Evolutionary conservation across 2,329 filamentous ascomycete species (phyloP).

Genomic region (Calcarisporium arbuscula): DNA sequence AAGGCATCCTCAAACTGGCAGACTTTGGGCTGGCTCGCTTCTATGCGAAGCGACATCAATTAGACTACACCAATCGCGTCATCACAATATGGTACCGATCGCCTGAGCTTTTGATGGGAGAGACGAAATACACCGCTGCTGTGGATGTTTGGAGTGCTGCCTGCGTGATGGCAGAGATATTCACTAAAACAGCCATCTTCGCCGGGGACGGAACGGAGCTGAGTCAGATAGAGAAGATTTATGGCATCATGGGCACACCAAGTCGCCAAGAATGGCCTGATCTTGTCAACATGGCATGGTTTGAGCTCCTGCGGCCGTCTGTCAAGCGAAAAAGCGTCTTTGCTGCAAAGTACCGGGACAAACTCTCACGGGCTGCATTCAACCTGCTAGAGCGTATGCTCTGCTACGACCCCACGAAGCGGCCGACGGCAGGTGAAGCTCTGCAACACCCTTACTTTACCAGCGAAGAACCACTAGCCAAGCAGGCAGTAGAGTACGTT

Average conservation of each 20-base stretch:
- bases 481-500: constrained; percentile 75
- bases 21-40: constrained; percentile 96
- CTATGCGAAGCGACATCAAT: constrained; percentile 83
- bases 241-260: constrained; percentile 83
- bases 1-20: constrained; percentile 83
- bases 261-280: constrained; percentile 80
- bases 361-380: constrained; percentile 72
- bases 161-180: constrained; percentile 94
- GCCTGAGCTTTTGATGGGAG: constrained; percentile 82
- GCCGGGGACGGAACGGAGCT: constrained; percentile 94
- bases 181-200: constrained; percentile 88
- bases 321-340: constrained; percentile 70
- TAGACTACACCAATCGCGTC: constrained; percentile 97
- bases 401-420: constrained; percentile 75
- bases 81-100: constrained; percentile 98
- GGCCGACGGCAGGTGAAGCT: constrained; percentile 78
- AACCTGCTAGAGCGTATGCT: constrained; percentile 82
- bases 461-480: constrained; percentile 68
- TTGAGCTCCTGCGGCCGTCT: constrained; percentile 77
- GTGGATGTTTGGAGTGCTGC: constrained; percentile 97
- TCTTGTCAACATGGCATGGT: constrained; percentile 94
- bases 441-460: constrained; percentile 85
- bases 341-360: constrained; percentile 72
- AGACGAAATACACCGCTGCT: constrained; percentile 82
- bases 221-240: constrained; percentile 95